These are phyloP conservation scores for Isatis lusitanica DNA, from an alignment of 441 rosid genomes.

Conservation along the genomic window DNA sequence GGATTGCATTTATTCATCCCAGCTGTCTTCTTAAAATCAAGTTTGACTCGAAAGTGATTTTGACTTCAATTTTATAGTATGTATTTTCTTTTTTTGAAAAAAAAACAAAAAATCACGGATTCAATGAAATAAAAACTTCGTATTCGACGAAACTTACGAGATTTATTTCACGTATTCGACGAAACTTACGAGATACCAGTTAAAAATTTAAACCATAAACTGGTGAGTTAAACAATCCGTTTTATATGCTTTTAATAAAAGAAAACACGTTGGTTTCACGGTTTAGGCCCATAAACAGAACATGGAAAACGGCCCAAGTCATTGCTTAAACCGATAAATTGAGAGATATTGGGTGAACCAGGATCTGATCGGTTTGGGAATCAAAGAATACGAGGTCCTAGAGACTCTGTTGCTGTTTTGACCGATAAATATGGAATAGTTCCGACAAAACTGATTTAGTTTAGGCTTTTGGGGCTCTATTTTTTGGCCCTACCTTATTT, in stretches of 20 bases:
- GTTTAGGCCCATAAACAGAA: neutral
- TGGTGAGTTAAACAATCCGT: neutral
- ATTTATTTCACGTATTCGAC: neutral
- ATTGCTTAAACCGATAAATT: neutral
- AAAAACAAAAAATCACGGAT: neutral
- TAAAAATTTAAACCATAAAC: neutral
- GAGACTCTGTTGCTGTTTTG: neutral
- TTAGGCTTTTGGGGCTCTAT: neutral
- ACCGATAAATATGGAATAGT: neutral
- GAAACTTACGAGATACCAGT: neutral
- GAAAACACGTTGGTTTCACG: neutral
- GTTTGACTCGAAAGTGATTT: conserved; percentile 23
- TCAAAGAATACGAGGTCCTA: neutral
- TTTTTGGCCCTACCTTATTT: neutral
- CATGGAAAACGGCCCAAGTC: neutral
- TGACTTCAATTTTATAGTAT: neutral
- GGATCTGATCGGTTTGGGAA: neutral
- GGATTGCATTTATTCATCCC: conserved; percentile 15
- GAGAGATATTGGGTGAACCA: neutral
- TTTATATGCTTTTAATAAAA: neutral
- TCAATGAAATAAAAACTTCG: neutral
- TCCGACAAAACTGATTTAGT: neutral
- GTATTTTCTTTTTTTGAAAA: too few relatives aligned
- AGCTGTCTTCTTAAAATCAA: conserved; percentile 16
- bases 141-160: neutral